Base-by-base conservation (phyloP, 129 eudicot genomes). In the Scalesia atractyloides region DNA sequence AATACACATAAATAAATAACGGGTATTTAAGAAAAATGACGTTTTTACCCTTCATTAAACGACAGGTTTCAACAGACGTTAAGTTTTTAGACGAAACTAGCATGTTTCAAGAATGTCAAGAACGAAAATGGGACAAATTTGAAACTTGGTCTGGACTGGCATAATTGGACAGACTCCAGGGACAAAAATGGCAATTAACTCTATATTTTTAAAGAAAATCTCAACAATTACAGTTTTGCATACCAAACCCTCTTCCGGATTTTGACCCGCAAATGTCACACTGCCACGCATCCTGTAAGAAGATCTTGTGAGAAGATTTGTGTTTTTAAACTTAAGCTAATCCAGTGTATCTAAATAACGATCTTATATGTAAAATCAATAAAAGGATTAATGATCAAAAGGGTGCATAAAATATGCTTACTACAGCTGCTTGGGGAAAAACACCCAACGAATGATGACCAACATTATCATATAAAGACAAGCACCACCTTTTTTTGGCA, bases 401-500 rank as follows among this genome's bases (percentile, higher is more conserved):
- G 47, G 76, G 9, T 64, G 34, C 69, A 47, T 54, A 22, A 24
- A 18, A 19, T 10, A 26, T 62, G 48, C 77, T 64, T 74, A 85
- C 96, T 87, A 83, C 73, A 50, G 87, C 74, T 64, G 93, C 80
- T 73, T 84, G 96, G 19, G 96, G 96, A 66, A 90, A 87, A 59
- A 87, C 83, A 41, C 96, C 96, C 5, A 81, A 75, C 4, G 96
- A 86, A 54, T 85, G 88, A 68, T 90, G 90, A 56, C 87, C 94
- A 17, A 83, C 93, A 60, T 87, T 87, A 48, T 87, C 90, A 71
- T 90, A 87, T 11, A 80, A 58, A 26, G 96, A 87, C 68, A 90
- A 76, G 72, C 96, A 90, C 96, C 94, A 90, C 63, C 96, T 83
- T 83, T 85, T 90, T 82, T 90, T 90, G 54, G 94, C 94, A 73